Evolutionary conservation across 495 filamentous ascomycete genomes (phyloP), one percentile per base, ranked within the genome.

Genomic region (Tirmania nivea): DNA sequence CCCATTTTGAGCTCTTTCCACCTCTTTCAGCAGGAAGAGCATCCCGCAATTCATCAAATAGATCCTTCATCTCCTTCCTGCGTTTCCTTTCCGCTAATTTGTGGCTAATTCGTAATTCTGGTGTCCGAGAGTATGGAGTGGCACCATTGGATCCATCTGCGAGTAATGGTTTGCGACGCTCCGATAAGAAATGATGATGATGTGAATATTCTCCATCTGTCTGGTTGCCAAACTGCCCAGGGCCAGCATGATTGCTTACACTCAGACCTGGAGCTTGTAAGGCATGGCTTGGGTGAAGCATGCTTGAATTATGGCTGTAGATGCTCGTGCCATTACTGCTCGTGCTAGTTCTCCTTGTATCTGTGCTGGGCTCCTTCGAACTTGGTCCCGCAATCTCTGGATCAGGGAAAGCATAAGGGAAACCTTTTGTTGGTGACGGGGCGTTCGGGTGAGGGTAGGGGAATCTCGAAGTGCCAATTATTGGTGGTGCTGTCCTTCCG

Each of bases 1-100:
- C 90, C 92, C 92, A 99, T 68, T 99, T 99, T 63, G 87, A 94
- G 3, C 89, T 88, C 63, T 96, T 99, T 48, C 83, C 82, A 17
- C 87, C 89, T 51, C 87, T 78, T 55, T 83, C 83, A 53, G 86
- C 79, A 7, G 89, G 89, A 57, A 95, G 78, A 42, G 86, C 74
- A 52, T 80, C 73, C 37, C 88, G 78, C 21, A 99, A 69, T 48
- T 81, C 75, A 57, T 99, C 90, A 64, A 96, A 96, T 8, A 95
- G 73, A 63, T 88, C 81, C 67, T 99, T 99, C 90, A 99, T 96
- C 65, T 99, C 90, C 50, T 86, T 94, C 35, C 90, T 77, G 14
- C 90, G 81, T 68, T 96, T 99, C 36, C 90, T 75, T 69, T 99
- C 90, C 7, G 90, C 90, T 48, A 96, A 72, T 63, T 99, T 99